Evolutionary conservation across 495 filamentous ascomycete species (phyloP), one percentile per base, ranked within the genome.

Genomic region (Aspergillus bridgeri): DNA sequence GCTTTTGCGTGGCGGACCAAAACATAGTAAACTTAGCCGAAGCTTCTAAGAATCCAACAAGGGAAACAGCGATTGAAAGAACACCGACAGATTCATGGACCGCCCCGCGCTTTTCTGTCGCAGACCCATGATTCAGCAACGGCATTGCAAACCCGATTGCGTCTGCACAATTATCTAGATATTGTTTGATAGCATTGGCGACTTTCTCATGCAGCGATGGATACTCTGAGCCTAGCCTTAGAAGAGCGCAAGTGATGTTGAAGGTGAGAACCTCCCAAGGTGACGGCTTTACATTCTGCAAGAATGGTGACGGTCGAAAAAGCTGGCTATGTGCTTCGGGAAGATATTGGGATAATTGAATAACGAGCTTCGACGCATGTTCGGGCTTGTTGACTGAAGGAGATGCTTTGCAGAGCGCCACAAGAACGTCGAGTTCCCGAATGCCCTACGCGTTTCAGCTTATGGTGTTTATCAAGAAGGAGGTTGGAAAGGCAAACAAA

Each of bases 181-280:
- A 95, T 20, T 74, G 73, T 53, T 81, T 81, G 21, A 92, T 79
- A 43, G 79, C 84, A 42, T 82, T 73, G 0, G 82, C 75, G 3
- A 89, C 82, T 2, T 71, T 69, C 43, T 86, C 76, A 27, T 86
- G 85, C 18, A 97, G 74, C 3, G 77, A 76, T 33, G 80, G 75
- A 68, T 90, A 87, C 50, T 84, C 84, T 19, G 83, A 74, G 0
- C 91, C 92, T 38, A 98, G 69, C 1, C 84, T 83, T 38, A 98
- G 80, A n/a, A 96, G 70, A 6, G 91, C 92, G 0, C 79, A 81
- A 1, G 90, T 86, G 47, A 98, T 79, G 58, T 87, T 83, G 57
- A 82, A 85, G n/a, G 89, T 87, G 25, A 98, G 79, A 1, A 84
- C 79, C 73, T 98, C 94, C 83, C 90, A 94, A 15, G 94, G 95